A percentile compares a stretch with the other conserved stretches of the same genome.
These are phyloP conservation scores for Podila minutissima DNA, from an alignment of 192 early-diverging fungal species.

Conservation along the genomic window DNA sequence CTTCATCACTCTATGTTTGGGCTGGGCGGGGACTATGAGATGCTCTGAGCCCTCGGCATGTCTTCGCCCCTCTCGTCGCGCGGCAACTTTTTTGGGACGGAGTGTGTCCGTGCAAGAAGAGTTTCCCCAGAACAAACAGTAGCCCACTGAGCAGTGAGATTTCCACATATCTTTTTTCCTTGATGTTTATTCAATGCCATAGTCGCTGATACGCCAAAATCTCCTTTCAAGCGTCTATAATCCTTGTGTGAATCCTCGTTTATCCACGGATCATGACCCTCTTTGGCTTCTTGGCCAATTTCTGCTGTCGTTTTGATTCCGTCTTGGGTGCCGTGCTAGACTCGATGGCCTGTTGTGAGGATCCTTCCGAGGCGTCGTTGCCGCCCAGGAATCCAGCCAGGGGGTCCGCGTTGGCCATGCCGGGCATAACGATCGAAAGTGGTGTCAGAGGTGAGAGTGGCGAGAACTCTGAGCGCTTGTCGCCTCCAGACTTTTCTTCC, in stretches of 20 bases:
- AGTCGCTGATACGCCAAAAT: too few species aligned
- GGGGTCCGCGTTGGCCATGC: slow-evolving; percentile 34
- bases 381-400: slow-evolving; percentile 40
- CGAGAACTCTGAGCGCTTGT: slow-evolving; percentile 37
- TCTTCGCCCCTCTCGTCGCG: too few species aligned
- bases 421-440: slow-evolving; percentile 40
- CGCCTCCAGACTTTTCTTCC: slow-evolving; percentile 15
- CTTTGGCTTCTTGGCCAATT: slow-evolving; percentile 50
- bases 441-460: slow-evolving; percentile 42
- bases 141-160: too few species aligned
- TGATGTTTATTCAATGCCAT: too few species aligned
- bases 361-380: slow-evolving; percentile 10
- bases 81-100: too few species aligned
- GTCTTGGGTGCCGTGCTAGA: slow-evolving; percentile 7
- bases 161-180: too few species aligned
- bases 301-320: slow-evolving; percentile 50
- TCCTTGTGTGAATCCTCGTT: neutral
- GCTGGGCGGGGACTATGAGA: too few species aligned
- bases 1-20: too few species aligned
- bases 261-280: slow-evolving; percentile 51
- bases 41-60: too few species aligned
- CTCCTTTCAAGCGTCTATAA: too few species aligned
- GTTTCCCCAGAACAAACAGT: too few species aligned
- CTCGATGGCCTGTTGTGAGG: slow-evolving; percentile 11
- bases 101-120: too few species aligned